Conservation (phyloP, 441 rosid species). For the Mallotus japonicus region DNA sequence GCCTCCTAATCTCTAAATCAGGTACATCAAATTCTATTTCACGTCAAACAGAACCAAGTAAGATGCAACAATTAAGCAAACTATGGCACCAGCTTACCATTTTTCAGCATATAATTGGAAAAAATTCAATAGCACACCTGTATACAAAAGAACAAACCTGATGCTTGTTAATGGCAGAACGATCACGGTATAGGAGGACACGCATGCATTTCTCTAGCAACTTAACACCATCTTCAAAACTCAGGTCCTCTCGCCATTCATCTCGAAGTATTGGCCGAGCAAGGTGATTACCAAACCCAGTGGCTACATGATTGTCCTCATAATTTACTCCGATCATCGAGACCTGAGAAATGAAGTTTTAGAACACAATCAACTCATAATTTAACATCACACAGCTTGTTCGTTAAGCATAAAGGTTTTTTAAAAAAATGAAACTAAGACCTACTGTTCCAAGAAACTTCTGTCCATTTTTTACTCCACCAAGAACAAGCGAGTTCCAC, state of each 20-base stretch:
- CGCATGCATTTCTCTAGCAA: slow-evolving; percentile 97
- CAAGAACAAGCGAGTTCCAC: slow-evolving; percentile 97
- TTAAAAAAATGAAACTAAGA: slow-evolving; percentile 10
- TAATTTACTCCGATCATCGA: slow-evolving; percentile 90
- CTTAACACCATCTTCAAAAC: slow-evolving; percentile 91
- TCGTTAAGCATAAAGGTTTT: neutral
- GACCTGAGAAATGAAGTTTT: slow-evolving; percentile 45
- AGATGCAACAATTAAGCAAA: neutral
- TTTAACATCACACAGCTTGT: neutral
- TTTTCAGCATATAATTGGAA: neutral
- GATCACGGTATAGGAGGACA: slow-evolving; percentile 91
- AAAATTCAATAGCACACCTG: neutral
- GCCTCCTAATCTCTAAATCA: neutral
- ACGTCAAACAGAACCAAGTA: too few species aligned
- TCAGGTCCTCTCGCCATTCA: slow-evolving; percentile 89
- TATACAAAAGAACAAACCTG: slow-evolving; percentile 57
- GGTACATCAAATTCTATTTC: neutral
- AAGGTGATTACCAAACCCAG: slow-evolving; percentile 97
- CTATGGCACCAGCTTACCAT: neutral
- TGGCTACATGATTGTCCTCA: slow-evolving; percentile 90
- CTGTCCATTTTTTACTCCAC: slow-evolving; percentile 92
- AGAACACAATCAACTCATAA: neutral
- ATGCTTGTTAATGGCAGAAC: slow-evolving; percentile 91
- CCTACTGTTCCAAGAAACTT: slow-evolving; percentile 92
- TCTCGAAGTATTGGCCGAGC: slow-evolving; percentile 94